Evolutionary conservation across 345 rosid species (phyloP).

Genomic region (Dipteronia dyeriana): DNA sequence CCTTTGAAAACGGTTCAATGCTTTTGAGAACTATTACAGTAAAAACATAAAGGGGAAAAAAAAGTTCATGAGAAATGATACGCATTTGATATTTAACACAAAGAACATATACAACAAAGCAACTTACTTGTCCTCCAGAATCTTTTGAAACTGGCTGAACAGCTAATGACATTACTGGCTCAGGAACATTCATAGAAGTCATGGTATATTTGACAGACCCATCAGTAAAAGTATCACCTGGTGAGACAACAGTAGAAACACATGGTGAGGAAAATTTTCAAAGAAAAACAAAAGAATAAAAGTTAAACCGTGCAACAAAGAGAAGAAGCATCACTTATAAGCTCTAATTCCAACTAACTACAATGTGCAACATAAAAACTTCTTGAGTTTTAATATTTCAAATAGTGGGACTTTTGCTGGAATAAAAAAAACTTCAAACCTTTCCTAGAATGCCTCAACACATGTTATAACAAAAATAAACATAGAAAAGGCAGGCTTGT

Average conservation of each 20-base stretch:
- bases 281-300: slow-evolving; percentile 12
- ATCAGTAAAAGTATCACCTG: slow-evolving; percentile 96
- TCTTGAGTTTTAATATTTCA: not conserved
- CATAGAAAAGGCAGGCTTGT: not conserved
- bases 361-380: not conserved
- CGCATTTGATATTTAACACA: slow-evolving; percentile 9
- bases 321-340: not conserved
- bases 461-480: not conserved
- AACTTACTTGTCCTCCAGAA: slow-evolving; percentile 91
- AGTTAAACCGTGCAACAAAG: not conserved
- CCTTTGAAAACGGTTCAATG: slow-evolving; percentile 89
- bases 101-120: slow-evolving; percentile 8
- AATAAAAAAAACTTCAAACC: not conserved
- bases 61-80: slow-evolving; percentile 4
- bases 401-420: not conserved
- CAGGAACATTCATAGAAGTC: slow-evolving; percentile 99
- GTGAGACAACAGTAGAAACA: not conserved
- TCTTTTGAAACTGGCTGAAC: slow-evolving; percentile 97
- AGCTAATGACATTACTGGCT: slow-evolving; percentile 98
- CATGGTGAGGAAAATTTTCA: slow-evolving; percentile 1
- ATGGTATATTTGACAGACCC: slow-evolving; percentile 94
- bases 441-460: not conserved
- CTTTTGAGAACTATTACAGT: slow-evolving; percentile 82
- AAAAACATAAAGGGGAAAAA: slow-evolving; percentile 7
- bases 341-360: slow-evolving; percentile 6